These are phyloP conservation scores for Punctularia strigosozonata DNA, from an alignment of 768 basidiomycete species.

Conservation along the genomic window DNA sequence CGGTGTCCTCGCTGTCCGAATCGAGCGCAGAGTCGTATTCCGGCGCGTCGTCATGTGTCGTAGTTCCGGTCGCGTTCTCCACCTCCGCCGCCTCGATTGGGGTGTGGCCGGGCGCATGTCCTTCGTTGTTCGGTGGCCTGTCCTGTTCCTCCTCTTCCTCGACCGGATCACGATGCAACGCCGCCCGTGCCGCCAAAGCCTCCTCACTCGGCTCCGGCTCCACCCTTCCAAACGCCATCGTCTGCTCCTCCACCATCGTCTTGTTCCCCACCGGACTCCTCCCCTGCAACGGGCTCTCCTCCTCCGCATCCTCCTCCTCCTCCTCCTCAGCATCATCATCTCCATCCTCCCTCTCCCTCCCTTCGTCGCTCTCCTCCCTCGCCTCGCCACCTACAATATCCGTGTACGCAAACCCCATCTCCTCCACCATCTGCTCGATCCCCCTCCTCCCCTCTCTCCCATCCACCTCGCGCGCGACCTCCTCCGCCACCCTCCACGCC, in stretches of 20 bases:
- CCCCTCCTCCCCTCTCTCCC: constrained; percentile 35
- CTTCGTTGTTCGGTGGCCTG: too few species aligned
- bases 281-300: constrained; percentile 16
- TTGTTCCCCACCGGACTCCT: constrained; percentile 14
- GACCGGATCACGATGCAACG: too few species aligned
- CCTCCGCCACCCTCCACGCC: constrained; percentile 71
- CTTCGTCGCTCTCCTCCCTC: constrained; percentile 2
- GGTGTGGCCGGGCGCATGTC: too few species aligned
- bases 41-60: too few species aligned
- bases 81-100: too few species aligned
- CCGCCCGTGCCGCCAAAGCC: too few species aligned
- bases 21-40: too few species aligned
- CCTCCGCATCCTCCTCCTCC: constrained; percentile 10
- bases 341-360: constrained; percentile 4
- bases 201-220: not conserved
- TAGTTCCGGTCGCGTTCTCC: too few species aligned
- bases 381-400: constrained; percentile 10
- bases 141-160: too few species aligned
- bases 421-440: constrained; percentile 11
- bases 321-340: constrained; percentile 4
- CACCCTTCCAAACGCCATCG: constrained; percentile 2
- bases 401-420: constrained; percentile 7
- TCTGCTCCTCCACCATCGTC: constrained; percentile 24
- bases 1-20: too few species aligned
- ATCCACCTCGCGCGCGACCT: constrained; percentile 62